Conservation (phyloP, 768 basidiomycete species). For the Mycena sanguinolenta region DNA sequence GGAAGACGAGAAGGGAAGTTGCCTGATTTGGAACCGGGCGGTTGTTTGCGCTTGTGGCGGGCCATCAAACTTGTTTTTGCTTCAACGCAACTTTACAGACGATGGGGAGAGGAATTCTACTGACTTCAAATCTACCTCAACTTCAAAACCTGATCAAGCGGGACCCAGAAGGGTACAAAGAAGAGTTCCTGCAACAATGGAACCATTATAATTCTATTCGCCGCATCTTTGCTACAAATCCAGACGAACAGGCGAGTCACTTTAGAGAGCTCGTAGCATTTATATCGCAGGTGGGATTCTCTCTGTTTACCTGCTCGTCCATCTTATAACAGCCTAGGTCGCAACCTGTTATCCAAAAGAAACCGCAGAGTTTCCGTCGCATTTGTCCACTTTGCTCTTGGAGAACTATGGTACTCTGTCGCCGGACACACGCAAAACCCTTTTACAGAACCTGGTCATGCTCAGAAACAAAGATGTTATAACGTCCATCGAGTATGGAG, state of each 20-base stretch:
- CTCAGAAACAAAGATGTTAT: constrained; percentile 94
- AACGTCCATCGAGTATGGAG: constrained; percentile 87
- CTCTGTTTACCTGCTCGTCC: not conserved
- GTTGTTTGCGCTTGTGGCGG: not conserved
- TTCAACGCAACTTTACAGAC: not conserved
- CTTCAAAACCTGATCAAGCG: constrained; percentile 98
- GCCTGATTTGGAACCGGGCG: constrained; percentile 2
- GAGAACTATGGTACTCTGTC: constrained; percentile 82
- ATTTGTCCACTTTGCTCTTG: constrained; percentile 82
- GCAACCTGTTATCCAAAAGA: constrained; percentile 94
- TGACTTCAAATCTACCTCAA: constrained; percentile 93
- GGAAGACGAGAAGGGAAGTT: constrained; percentile 1
- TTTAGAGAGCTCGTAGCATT: constrained; percentile 92
- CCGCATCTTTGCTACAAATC: constrained; percentile 85
- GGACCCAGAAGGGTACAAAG: constrained; percentile 89
- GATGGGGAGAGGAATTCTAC: constrained; percentile 79
- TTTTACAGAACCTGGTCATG: constrained; percentile 94
- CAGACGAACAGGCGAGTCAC: constrained; percentile 86
- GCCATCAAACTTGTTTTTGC: no score
- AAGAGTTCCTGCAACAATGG: constrained; percentile 98
- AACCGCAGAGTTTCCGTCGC: constrained; percentile 86
- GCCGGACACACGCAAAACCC: constrained; percentile 85
- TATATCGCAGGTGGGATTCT: constrained; percentile 78
- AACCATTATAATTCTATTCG: constrained; percentile 92
- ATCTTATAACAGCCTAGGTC: constrained; percentile 60